A percentile compares a stretch with the other conserved stretches of the same genome.
Conservation (phyloP, 345 rosid genomes). For the Eucalyptus cladocalyx region DNA sequence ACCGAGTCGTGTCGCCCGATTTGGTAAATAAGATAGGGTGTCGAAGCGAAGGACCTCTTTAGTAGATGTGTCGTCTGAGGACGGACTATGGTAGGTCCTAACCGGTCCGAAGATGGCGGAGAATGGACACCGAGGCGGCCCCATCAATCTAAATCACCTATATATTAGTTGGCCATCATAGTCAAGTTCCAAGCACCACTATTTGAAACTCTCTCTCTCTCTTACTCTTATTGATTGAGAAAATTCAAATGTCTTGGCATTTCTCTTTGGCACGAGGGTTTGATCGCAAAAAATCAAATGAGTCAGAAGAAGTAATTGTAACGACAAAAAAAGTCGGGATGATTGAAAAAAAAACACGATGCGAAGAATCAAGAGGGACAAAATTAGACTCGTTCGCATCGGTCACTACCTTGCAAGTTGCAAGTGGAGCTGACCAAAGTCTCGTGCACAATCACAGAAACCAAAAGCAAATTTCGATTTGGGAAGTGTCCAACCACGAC, state of each 20-base stretch:
- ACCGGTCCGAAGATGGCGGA: neutral
- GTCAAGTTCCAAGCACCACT: neutral
- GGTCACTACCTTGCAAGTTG: neutral
- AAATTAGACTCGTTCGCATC: neutral
- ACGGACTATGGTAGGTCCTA: neutral
- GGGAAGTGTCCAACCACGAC: neutral
- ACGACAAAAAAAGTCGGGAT: accelerated
- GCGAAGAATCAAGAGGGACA: neutral
- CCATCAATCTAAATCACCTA: neutral
- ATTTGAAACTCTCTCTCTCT: no score
- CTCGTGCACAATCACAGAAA: neutral
- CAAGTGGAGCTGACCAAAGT: neutral
- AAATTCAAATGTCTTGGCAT: neutral
- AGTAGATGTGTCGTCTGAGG: neutral
- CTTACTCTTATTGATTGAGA: accelerated
- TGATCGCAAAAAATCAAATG: accelerated
- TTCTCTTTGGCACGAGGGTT: neutral
- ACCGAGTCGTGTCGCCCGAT: neutral
- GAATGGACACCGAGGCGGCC: neutral
- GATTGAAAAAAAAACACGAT: neutral
- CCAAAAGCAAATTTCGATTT: neutral
- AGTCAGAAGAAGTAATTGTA: neutral
- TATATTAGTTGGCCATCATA: neutral
- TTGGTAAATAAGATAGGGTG: neutral
- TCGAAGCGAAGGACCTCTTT: neutral